Base-by-base conservation (phyloP, 805 yeast genomes). In the Sungouiella thailandica region DNA sequence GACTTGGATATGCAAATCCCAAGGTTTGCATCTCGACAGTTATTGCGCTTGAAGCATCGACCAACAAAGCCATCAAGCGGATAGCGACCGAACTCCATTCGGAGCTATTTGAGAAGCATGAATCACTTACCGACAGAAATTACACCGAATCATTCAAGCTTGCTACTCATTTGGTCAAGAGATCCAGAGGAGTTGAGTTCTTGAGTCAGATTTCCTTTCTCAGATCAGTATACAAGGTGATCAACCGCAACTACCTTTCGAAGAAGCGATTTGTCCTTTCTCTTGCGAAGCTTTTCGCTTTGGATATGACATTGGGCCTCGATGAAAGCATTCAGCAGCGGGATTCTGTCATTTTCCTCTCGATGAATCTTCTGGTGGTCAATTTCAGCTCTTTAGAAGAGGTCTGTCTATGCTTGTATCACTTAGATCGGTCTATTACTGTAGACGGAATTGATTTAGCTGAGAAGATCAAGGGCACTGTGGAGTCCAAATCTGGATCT, bases 1-100 rank as follows among this genome's bases (percentile, higher is more conserved):
- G 67, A 18, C 65, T 77, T 34, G 95, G 95, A 0, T 81, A 75
- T 55, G 81, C 83, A 0, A 84, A 82, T 49, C 96, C 96, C 1
- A 71, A 83, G 36, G 47, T 72, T 4, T 75, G 86, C 47, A 72
- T 80, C 5, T 74, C 88, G 0, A 80, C 88, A 0, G 65, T 84
- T 1, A 70, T 85, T 36, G 90, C 90, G 0, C 59, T 87, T 23
- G 78, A 79, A 37, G 65, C 83, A 0, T 76, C 86, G 0, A 56
- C 62, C 1, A 56, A 62, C 12, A 52, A 50, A 3, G 50, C 55
- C 8, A 65, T 83, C 12, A 62, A 70, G 20, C 52, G 52, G 3
- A 56, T 70, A 8, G 86, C 88, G 0, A 37, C 62, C 1, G 67
- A 64, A 1, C 57, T 83, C 35, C 83, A 83, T 44, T 50, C 52